phyloP scores from a whole-genome alignment of 345 rosid species.

The Gossypium anomalum region DNA sequence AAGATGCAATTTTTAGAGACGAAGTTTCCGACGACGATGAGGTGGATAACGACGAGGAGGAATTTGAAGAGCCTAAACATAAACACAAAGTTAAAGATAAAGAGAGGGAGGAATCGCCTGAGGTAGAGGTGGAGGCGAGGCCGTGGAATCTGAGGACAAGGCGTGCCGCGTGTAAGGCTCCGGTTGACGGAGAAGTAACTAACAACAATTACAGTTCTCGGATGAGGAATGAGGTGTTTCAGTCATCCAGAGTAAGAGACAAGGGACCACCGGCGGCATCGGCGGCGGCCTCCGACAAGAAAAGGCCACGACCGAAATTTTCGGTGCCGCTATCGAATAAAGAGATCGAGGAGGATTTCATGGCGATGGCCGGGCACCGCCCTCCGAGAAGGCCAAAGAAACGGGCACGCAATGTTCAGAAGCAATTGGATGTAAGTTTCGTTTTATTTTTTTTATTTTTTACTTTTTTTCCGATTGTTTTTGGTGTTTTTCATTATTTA shows the following conservation, averaged over 20 bases:
- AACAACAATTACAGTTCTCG: slow-evolving; percentile 27
- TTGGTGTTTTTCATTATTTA: neutral
- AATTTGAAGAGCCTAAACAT: slow-evolving; percentile 11
- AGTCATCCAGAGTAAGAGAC: slow-evolving; percentile 24
- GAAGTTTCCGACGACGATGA: slow-evolving; percentile 27
- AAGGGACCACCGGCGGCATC: slow-evolving; percentile 17
- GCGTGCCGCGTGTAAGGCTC: slow-evolving; percentile 54
- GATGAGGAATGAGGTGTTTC: slow-evolving; percentile 26
- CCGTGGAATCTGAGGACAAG: slow-evolving; percentile 88
- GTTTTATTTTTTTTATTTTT: neutral
- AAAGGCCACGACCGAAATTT: slow-evolving; percentile 40
- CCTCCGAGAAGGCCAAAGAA: slow-evolving; percentile 77
- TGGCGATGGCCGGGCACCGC: slow-evolving; percentile 39
- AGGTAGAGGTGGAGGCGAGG: slow-evolving; percentile 28
- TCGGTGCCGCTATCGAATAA: slow-evolving; percentile 43
- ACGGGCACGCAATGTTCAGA: slow-evolving; percentile 57
- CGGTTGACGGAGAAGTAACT: slow-evolving; percentile 21
- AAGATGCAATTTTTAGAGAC: slow-evolving; percentile 34
- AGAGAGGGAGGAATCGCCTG: slow-evolving; percentile 28
- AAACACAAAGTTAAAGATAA: slow-evolving; percentile 15
- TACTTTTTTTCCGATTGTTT: slow-evolving; percentile 3
- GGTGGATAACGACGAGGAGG: slow-evolving; percentile 17
- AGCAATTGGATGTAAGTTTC: slow-evolving; percentile 57
- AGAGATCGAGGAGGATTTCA: slow-evolving; percentile 72
- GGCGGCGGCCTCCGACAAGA: slow-evolving; percentile 21